phyloP scores from a whole-genome alignment of 2,329 filamentous ascomycete genomes.

The Pseudogymnoascus sp. region DNA sequence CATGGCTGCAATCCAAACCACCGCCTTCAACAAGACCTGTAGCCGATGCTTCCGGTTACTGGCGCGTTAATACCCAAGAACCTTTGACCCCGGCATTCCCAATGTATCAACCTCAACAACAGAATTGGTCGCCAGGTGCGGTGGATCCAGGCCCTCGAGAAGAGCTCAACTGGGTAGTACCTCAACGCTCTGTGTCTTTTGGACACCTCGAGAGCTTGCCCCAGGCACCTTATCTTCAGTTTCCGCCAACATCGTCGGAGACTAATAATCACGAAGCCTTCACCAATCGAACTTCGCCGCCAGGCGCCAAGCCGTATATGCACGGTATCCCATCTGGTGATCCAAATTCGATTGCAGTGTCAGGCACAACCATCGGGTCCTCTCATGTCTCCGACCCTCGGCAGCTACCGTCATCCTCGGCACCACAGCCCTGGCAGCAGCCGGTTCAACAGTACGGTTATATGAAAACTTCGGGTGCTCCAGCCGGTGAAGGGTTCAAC shows the following conservation, averaged over 20 bases:
- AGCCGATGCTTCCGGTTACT: conserved; percentile 36
- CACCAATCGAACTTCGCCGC: neutral
- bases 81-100: conserved; percentile 45
- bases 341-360: conserved; percentile 1
- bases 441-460: neutral
- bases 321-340: neutral
- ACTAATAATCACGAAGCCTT: neutral
- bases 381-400: neutral
- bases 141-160: conserved; percentile 24
- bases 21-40: conserved; percentile 35
- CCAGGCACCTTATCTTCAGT: neutral
- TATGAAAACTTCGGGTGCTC: neutral
- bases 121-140: conserved; percentile 25
- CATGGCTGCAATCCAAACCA: conserved; percentile 40
- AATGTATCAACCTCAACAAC: conserved; percentile 31
- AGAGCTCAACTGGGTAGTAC: conserved; percentile 25
- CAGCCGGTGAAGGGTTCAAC: neutral
- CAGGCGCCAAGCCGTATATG: neutral
- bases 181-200: conserved; percentile 29
- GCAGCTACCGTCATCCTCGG: neutral
- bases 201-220: conserved; percentile 12
- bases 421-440: neutral
- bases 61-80: conserved; percentile 44
- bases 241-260: too few relatives aligned
- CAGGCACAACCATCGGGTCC: neutral